Base-by-base conservation (phyloP, 257 asterid genomes). In the Capsicum rhomboideum region DNA sequence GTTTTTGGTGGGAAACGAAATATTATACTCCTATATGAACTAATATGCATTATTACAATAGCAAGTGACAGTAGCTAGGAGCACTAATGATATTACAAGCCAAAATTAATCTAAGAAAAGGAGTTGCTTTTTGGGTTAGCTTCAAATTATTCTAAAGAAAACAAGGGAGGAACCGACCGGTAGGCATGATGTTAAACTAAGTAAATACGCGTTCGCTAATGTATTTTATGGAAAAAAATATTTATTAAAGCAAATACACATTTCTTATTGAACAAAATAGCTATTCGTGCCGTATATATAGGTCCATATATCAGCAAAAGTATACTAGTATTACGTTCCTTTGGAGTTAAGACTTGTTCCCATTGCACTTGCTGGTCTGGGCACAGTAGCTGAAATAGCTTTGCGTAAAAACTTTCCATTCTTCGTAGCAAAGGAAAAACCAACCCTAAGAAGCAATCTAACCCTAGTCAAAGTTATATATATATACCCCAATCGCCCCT, bases 341-440 rank as follows among this genome's bases (percentile, higher is more conserved):
- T 75, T 75, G 61, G 61, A 75, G 81, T 49, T 75, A 75, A 75
- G 81, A 75, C 42, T 75, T 75, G 61, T 40, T 29, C 31, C 61
- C 37, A 2, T 61, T 61, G 40, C n/a, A 63, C 26, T 74, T 74
- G 54, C 54, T 64, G 44, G 44, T 63, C 37, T 23, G 31, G 4
- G 8, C 68, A 23, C 37, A 23, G 26, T 21, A 14, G 20, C 55
- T 44, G 3, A 46, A 44, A 74, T 46, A 75, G 37, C 81, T 49
- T 75, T 75, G 81, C 81, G 44, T 75, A 75, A 75, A 75, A 52
- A 49, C 81, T 49, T 75, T 75, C n/a, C 26, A 49, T 75, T 75
- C 81, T 75, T 75, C 44, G 23, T 10, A 46, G 42, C 2, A 23
- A 75, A 75, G 81, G 10, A 49, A 28, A 67, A 34, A 46, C 44